Conservation (phyloP, 1,284 basidiomycete species). For the Bjerkandera adusta region DNA sequence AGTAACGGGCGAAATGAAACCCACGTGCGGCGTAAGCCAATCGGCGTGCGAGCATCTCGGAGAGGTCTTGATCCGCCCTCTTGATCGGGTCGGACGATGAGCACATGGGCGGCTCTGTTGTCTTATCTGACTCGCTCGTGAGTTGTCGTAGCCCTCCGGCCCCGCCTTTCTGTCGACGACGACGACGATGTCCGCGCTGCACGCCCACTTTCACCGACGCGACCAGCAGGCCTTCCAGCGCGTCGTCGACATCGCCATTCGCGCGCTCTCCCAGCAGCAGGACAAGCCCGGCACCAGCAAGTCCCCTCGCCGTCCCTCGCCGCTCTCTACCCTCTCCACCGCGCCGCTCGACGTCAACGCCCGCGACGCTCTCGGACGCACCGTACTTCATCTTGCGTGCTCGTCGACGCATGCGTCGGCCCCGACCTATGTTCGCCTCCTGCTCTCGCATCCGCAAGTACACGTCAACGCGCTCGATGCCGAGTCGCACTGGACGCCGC, state of each 20-base stretch:
- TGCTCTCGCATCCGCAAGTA: conserved; percentile 78
- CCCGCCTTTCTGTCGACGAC: conserved; percentile 30
- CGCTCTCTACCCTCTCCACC: conserved; percentile 43
- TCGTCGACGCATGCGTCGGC: conserved; percentile 57
- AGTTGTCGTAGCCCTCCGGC: conserved; percentile 5
- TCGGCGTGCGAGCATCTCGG: too few relatives aligned
- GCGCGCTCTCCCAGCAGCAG: conserved; percentile 16
- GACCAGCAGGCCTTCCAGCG: conserved; percentile 83
- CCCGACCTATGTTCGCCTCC: conserved; percentile 76
- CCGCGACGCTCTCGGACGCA: conserved; percentile 70
- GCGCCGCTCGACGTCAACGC: conserved; percentile 64
- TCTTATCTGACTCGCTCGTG: too few relatives aligned
- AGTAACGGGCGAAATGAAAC: too few relatives aligned
- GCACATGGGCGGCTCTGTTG: too few relatives aligned
- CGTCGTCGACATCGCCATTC: conserved; percentile 54
- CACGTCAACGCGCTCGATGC: conserved; percentile 82
- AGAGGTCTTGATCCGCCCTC: too few relatives aligned
- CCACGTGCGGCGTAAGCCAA: too few relatives aligned
- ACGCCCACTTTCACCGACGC: conserved; percentile 75
- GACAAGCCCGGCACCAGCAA: conserved; percentile 17
- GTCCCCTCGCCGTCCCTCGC: conserved; percentile 60
- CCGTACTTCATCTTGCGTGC: conserved; percentile 84
- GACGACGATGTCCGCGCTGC: conserved; percentile 81
- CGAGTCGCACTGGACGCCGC: conserved; percentile 89
- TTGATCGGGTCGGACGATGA: too few relatives aligned